phyloP scores from a whole-genome alignment of 2,329 filamentous ascomycete genomes.

The Dactylellina cionopaga region DNA sequence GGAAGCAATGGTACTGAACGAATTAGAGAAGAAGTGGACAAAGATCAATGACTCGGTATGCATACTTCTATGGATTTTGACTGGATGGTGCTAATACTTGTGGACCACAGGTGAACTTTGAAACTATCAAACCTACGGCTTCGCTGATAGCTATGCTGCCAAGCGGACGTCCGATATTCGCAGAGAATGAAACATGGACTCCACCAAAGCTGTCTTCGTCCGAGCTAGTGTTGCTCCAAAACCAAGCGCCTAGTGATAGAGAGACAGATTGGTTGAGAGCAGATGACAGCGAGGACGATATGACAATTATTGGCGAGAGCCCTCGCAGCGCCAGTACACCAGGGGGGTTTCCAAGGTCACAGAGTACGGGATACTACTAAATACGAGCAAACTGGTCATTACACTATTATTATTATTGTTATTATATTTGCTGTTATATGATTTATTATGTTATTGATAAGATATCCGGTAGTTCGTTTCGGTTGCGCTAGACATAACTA shows the following conservation, averaged over 20 bases:
- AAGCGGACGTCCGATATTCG: conserved; percentile 25
- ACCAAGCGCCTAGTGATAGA: conserved; percentile 34
- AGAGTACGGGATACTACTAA: conserved; percentile 49
- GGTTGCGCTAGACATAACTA: no score
- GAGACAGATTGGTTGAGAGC: conserved; percentile 43
- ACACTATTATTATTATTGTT: background rate
- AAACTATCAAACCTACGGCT: conserved; percentile 28
- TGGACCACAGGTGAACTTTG: conserved; percentile 46
- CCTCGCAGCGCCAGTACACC: no score
- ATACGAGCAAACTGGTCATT: background rate
- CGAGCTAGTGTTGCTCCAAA: conserved; percentile 34
- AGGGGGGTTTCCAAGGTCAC: conserved; percentile 43
- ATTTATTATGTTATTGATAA: no score
- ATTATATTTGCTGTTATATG: no score
- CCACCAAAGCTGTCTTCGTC: conserved; percentile 45
- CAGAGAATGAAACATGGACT: conserved; percentile 39
- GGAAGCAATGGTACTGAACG: conserved; percentile 84
- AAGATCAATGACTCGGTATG: conserved; percentile 89
- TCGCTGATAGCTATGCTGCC: conserved; percentile 34
- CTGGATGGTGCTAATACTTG: no score
- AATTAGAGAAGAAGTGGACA: conserved; percentile 87
- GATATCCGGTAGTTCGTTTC: no score
- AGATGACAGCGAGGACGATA: conserved; percentile 47
- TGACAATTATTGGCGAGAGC: background rate
- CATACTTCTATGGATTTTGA: background rate